These are phyloP conservation scores for Phytophthora rubi DNA, from an alignment of 352 stramenopile genomes.

Conservation along the genomic window DNA sequence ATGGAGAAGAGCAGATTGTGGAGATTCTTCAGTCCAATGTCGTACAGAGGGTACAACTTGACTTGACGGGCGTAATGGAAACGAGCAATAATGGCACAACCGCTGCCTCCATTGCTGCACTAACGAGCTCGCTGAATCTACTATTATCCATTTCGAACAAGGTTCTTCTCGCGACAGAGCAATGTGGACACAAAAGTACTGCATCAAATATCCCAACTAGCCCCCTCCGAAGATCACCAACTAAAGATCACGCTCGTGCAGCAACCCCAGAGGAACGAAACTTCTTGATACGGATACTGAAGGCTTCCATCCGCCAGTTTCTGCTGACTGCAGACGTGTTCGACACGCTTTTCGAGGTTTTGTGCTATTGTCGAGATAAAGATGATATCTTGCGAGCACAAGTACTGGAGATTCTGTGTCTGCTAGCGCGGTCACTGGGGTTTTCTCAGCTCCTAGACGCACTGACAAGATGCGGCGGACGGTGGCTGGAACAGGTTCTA, in stretches of 20 bases:
- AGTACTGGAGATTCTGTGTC: slow-evolving; percentile 33
- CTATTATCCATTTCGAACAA: slow-evolving; percentile 23
- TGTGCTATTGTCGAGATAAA: slow-evolving; percentile 25
- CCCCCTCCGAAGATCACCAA: slow-evolving; percentile 12
- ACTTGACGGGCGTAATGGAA: slow-evolving; percentile 37
- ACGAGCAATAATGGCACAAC: not conserved
- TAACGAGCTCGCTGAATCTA: slow-evolving; percentile 31
- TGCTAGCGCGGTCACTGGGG: slow-evolving; percentile 51
- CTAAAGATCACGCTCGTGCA: not conserved
- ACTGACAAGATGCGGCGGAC: slow-evolving; percentile 61
- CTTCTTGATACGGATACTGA: slow-evolving; percentile 36
- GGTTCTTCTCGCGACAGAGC: slow-evolving; percentile 23
- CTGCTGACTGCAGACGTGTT: slow-evolving; percentile 40
- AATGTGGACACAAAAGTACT: slow-evolving; percentile 5
- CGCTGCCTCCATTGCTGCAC: not conserved
- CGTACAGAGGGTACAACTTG: slow-evolving; percentile 50
- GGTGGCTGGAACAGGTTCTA: slow-evolving; percentile 54
- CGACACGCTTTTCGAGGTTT: slow-evolving; percentile 48
- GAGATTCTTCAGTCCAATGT: slow-evolving; percentile 69
- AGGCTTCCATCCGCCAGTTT: slow-evolving; percentile 24
- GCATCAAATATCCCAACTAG: slow-evolving; percentile 3
- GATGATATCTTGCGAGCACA: slow-evolving; percentile 17
- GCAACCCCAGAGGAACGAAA: slow-evolving; percentile 18
- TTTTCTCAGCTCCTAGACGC: slow-evolving; percentile 63
- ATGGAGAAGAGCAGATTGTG: slow-evolving; percentile 56